Base-by-base conservation (phyloP, 441 rosid genomes). In the Aquilaria agallochum region DNA sequence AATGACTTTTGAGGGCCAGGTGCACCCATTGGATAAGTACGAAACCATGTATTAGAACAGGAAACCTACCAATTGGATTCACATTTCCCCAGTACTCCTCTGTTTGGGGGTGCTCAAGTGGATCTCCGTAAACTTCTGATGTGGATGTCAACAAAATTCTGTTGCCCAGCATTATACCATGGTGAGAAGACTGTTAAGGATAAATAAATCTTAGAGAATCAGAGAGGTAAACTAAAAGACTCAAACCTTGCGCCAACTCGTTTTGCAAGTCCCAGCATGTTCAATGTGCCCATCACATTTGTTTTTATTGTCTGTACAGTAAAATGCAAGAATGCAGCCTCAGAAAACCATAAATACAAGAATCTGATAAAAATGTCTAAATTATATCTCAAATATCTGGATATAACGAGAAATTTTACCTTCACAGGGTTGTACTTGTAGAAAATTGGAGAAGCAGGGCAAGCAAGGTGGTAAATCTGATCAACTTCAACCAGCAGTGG, bases 241-340 rank as follows among this genome's bases (percentile, higher is more conserved):
- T 34, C 73, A 13, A 67, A 88, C 95, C 95, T 88, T 31, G 95
- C 95, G 65, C 95, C 95, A 50, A 88, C 95, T 27, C 95, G 84
- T 74, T 88, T 85, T 65, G 95, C 91, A 33, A 88, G 89, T 60
- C 95, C 95, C 70, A 88, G 72, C 95, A 88, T 88, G 73, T 88
- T 88, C 64, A 88, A 74, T 60, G 95, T 88, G 33, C 95, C 95
- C 5, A 88, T 87, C 69, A 87, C 89, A 70, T 87, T 87, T 62
- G 95, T 87, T 81, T 88, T 87, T 48, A 81, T 87, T 6, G 95
- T 88, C 95, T 87, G 83, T 69, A 59, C 50, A 70, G 51, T 45
- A 53, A 27, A 55, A 53, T 4, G 61, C 45, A 61, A 64, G 60
- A 48, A 53, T 14, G 9, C 59, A 42, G 27, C 1, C 4, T 20